Percentiles rank a stretch among this genome's conserved stretches.
These are phyloP conservation scores for Biscutella laevigata DNA, from an alignment of 441 rosid species.

Conservation along the genomic window DNA sequence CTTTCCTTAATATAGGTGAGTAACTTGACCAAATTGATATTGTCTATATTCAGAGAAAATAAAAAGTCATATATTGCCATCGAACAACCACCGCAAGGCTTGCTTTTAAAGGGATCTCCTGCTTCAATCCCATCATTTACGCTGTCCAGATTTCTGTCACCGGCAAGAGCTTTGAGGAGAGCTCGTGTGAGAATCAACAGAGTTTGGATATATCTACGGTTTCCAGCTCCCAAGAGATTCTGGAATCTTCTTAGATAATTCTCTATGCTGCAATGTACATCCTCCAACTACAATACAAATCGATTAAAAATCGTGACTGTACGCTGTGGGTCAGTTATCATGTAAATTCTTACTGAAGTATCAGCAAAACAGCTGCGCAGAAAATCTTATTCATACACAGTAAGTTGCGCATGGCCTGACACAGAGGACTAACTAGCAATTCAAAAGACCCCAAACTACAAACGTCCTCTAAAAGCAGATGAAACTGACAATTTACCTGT, in stretches of 20 bases:
- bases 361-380: not conserved
- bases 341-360: not conserved
- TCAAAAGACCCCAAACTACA: not conserved
- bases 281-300: slow-evolving; percentile 54
- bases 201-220: slow-evolving; percentile 91
- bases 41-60: slow-evolving; percentile 75
- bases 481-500: slow-evolving; percentile 43
- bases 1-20: slow-evolving; percentile 69
- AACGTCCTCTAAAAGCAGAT: not conserved
- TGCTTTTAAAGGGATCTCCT: slow-evolving; percentile 28
- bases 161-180: slow-evolving; percentile 45
- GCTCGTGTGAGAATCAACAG: slow-evolving; percentile 62
- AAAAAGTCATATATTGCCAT: slow-evolving; percentile 80
- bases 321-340: not conserved
- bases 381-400: not conserved
- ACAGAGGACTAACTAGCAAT: not conserved
- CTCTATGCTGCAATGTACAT: slow-evolving; percentile 53
- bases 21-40: slow-evolving; percentile 80
- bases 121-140: slow-evolving; percentile 28
- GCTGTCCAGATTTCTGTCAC: slow-evolving; percentile 29
- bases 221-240: slow-evolving; percentile 71
- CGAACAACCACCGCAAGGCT: slow-evolving; percentile 40
- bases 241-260: slow-evolving; percentile 69
- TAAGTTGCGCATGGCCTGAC: not conserved
- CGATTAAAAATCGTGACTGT: not conserved